Evolutionary conservation across 352 stramenopile genomes (phyloP).

Genomic region (Globisporangium abappressorium): DNA sequence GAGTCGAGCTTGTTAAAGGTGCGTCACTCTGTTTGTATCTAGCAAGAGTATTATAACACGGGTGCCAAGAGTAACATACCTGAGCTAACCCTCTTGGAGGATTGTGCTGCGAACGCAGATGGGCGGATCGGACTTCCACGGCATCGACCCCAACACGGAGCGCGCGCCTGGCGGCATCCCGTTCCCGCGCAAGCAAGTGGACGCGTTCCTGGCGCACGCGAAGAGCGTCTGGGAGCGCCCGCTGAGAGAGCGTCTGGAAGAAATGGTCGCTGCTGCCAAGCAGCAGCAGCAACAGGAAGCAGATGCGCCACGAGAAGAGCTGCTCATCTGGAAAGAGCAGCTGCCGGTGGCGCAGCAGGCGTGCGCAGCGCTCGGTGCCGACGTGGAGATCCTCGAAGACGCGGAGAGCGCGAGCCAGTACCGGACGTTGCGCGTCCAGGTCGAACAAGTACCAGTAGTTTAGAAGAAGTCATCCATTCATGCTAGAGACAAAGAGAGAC

Average conservation of each 20-base stretch:
- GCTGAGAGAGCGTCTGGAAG: slow-evolving; percentile 39
- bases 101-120: slow-evolving; percentile 30
- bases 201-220: slow-evolving; percentile 67
- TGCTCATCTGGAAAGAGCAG: slow-evolving; percentile 61
- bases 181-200: slow-evolving; percentile 65
- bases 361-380: slow-evolving; percentile 13
- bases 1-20: slow-evolving; percentile 74
- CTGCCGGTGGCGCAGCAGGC: slow-evolving; percentile 14
- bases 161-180: slow-evolving; percentile 71
- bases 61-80: background rate
- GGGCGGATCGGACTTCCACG: slow-evolving; percentile 83
- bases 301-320: slow-evolving; percentile 22
- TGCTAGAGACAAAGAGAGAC: background rate
- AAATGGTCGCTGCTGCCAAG: slow-evolving; percentile 31
- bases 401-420: slow-evolving; percentile 10
- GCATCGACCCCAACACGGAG: slow-evolving; percentile 70
- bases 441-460: background rate
- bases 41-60: background rate
- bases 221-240: slow-evolving; percentile 65
- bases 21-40: slow-evolving; percentile 7
- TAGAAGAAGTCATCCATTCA: background rate
- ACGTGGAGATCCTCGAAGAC: slow-evolving; percentile 13
- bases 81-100: background rate
- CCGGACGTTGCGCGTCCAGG: slow-evolving; percentile 12
- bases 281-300: slow-evolving; percentile 4